phyloP scores from a whole-genome alignment of 2,329 filamentous ascomycete species.

The Cladophialophora bantiana region DNA sequence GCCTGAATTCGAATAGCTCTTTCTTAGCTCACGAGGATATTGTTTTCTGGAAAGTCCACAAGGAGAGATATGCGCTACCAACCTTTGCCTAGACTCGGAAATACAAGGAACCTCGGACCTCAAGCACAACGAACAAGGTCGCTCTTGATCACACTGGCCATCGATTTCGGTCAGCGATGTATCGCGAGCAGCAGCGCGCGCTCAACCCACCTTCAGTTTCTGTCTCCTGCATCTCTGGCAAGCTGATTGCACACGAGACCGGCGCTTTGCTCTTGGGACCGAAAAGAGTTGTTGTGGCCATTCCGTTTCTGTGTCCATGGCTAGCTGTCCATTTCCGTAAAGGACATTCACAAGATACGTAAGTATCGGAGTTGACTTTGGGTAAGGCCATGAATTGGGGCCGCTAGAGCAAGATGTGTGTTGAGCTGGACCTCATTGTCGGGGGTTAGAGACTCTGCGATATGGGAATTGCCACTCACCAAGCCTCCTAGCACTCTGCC shows the following conservation, averaged over 20 bases:
- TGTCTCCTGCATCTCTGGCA: slow-evolving; percentile 43
- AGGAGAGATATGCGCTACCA: not conserved
- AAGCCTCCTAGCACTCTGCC: not conserved
- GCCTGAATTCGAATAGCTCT: slow-evolving; percentile 3
- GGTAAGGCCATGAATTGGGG: not conserved
- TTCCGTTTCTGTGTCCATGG: slow-evolving; percentile 27
- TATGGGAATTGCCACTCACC: not conserved
- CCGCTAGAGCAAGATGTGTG: not conserved
- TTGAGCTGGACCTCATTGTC: not conserved
- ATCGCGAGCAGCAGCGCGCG: not conserved
- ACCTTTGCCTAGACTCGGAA: slow-evolving; percentile 25
- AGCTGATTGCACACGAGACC: slow-evolving; percentile 62
- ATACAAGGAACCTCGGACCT: slow-evolving; percentile 41
- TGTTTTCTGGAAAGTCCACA: not conserved
- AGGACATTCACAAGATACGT: not conserved
- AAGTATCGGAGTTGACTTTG: not conserved
- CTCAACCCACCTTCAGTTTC: slow-evolving; percentile 41
- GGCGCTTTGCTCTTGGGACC: slow-evolving; percentile 77
- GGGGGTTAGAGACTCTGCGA: not conserved
- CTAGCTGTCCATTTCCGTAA: slow-evolving; percentile 1
- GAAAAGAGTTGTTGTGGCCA: slow-evolving; percentile 63
- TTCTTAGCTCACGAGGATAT: not conserved
- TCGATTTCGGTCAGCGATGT: not conserved
- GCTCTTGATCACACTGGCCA: slow-evolving; percentile 42
- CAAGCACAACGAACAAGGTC: slow-evolving; percentile 46